Base-by-base conservation (phyloP, 169 alveolate species). In the Sarcocystis neurona region DNA sequence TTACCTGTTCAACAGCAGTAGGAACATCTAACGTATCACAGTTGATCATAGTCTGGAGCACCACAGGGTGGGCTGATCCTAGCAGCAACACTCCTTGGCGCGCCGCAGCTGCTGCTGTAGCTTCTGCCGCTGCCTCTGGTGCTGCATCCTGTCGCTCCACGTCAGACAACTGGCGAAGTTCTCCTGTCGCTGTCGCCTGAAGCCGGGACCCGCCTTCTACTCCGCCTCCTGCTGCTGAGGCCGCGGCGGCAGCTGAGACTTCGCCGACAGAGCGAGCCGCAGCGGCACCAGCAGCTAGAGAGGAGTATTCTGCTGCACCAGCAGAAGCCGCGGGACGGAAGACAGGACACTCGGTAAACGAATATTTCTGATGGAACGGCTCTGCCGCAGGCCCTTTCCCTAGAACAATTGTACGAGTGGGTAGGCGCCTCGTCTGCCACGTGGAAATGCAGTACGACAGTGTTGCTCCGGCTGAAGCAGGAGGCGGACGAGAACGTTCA, bases 11-110 rank as follows among this genome's bases (percentile, higher is more conserved):
- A 15, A 95, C 96, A 44, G 96, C 93, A 27, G 89, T 96, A 27
- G 93, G 92, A 18, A 94, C 95, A 79, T 95, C 95, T 53, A 89
- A 84, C 18, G 97, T 95, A 80, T 95, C 97, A 30, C 94, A 92
- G 41, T 92, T 93, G 10, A 96, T 89, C 97, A 95, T 95, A 12
- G 97, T 95, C 85, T 95, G 97, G 60, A 94, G 85, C 27, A 95
- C 97, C 72, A 95, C 92, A 43, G 92, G 96, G 53, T 93, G 93
- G 78, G 90, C 68, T 37, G 95, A 94, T n/a, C 91, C 74, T 0
- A 87, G n/a, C 18, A 75, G 78, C 27, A 74, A 70, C n/a, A 23
- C 18, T 48, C 48, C 79, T 27, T 6, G 32, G 10, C 77, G 77
- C 10, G 39, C 12, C 12, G 30, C 12, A n/a, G n/a, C n/a, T n/a